Conservation (phyloP, 495 filamentous ascomycete genomes). For the Immersiella caudata region DNA sequence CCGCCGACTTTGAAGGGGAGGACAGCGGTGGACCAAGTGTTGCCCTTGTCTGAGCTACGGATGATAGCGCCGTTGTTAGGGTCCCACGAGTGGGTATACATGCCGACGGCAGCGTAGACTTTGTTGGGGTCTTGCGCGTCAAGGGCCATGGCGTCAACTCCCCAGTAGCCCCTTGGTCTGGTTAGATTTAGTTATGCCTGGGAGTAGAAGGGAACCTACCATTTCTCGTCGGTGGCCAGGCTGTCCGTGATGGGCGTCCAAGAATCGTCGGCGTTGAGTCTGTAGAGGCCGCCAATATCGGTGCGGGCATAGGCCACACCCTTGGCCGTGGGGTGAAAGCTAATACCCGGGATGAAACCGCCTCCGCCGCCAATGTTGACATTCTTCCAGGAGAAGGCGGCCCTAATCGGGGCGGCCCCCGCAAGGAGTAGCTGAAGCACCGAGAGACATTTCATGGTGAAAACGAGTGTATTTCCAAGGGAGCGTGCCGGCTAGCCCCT, state of each 20-base stretch:
- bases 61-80: constrained; percentile 58
- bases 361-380: constrained; percentile 58
- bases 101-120: constrained; percentile 61
- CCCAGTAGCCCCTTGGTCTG: constrained; percentile 53
- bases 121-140: constrained; percentile 57
- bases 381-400: constrained; percentile 52
- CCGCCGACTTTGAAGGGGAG: constrained; percentile 64
- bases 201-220: constrained; percentile 35
- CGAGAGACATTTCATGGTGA: constrained; percentile 38
- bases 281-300: constrained; percentile 66
- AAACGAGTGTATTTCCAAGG: not conserved
- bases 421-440: constrained; percentile 41
- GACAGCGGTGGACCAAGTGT: constrained; percentile 49
- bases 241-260: constrained; percentile 62
- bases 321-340: constrained; percentile 59
- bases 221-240: constrained; percentile 51
- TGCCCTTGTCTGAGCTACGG: constrained; percentile 53
- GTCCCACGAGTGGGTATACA: constrained; percentile 64
- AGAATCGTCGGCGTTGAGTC: constrained; percentile 54
- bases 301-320: constrained; percentile 64
- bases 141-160: constrained; percentile 60
- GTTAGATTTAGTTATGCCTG: constrained; percentile 15
- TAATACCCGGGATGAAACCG: constrained; percentile 61
- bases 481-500: not conserved
- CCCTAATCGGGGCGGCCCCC: constrained; percentile 31